These are phyloP conservation scores for Dictyophora rubrovolvata DNA, from an alignment of 768 basidiomycete species.

Conservation along the genomic window DNA sequence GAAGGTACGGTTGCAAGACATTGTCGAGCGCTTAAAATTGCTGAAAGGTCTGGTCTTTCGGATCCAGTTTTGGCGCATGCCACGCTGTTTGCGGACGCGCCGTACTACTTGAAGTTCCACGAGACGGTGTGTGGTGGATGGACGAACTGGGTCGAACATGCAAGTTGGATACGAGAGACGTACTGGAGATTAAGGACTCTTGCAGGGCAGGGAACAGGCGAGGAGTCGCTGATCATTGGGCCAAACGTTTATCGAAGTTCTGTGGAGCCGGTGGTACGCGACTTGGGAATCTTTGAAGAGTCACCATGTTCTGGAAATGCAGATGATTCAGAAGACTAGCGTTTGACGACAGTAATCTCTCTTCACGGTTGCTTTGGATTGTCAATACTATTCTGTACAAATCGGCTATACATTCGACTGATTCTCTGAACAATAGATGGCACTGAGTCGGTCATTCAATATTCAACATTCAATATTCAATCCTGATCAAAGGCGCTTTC, in stretches of 20 bases:
- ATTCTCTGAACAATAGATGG: neutral
- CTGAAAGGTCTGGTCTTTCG: no score
- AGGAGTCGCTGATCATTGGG: neutral
- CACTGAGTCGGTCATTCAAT: neutral
- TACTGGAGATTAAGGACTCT: slow-evolving; percentile 2
- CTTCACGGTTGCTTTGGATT: neutral
- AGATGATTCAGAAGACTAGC: neutral
- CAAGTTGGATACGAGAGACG: slow-evolving; percentile 4
- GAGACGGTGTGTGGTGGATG: slow-evolving; percentile 1
- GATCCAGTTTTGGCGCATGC: neutral
- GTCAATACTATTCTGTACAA: neutral
- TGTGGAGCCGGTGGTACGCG: neutral
- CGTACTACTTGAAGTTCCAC: slow-evolving; percentile 7
- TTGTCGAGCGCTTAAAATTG: no score
- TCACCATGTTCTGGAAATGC: neutral
- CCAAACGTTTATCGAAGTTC: slow-evolving; percentile 1
- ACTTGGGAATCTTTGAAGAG: slow-evolving; percentile 6
- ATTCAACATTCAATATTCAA: neutral
- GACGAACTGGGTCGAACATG: slow-evolving; percentile 1
- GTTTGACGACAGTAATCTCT: neutral
- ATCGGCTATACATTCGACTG: neutral
- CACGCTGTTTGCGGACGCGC: slow-evolving; percentile 1
- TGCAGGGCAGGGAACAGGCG: neutral
- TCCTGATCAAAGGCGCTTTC: neutral
- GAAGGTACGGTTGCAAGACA: no score